Base-by-base conservation (phyloP, 2,329 filamentous ascomycete species). In the Madurella fahalii region DNA sequence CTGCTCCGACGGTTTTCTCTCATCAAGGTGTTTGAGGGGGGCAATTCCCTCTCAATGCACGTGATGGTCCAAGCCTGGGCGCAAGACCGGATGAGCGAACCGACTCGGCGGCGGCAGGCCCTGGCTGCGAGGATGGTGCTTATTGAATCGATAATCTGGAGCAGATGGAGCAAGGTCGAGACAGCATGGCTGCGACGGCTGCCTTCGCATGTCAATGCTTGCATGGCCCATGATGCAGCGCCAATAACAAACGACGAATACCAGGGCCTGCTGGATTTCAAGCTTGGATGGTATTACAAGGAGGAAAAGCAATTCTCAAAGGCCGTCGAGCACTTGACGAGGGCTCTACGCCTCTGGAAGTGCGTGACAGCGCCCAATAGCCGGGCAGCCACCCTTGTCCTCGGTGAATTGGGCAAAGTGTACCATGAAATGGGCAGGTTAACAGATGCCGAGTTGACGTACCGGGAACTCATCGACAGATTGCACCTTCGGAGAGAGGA, bases 1-100 rank as follows among this genome's bases (percentile, higher is more conserved):
- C n/a, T n/a, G n/a, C n/a, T n/a, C n/a, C n/a, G n/a, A n/a, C n/a
- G n/a, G n/a, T 62, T 62, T 9, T 65, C 64, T 1, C 55, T 67
- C 2, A 42, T 66, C 13, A 65, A 57, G 25, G 17, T 42, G 2
- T 9, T 11, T 32, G 4, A n/a, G 18, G 2, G 17, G 0, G 0
- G 32, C 47, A 11, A 7, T n/a, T n/a, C n/a, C n/a, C n/a, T 53
- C 9, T 63, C 61, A 1, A 66, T 67, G 63, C 65, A 67, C 9
- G 45, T 60, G 2, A n/a, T 67, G 4, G 60, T 66, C 1, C 64
- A 65, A 9, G 52, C 52, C 2, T 66, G 64, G 65, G 63, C 62
- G 13, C 54, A 57, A 4, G 37, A 59, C 5, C 48, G 63, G n/a
- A 53, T 62, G 1, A 17, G 30, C 25, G 47, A 47, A 2, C 18